A percentile compares a stretch with the other conserved stretches of the same genome.
Conservation (phyloP, 108 stramenopile species). For the Nitzschia sp. region DNA sequence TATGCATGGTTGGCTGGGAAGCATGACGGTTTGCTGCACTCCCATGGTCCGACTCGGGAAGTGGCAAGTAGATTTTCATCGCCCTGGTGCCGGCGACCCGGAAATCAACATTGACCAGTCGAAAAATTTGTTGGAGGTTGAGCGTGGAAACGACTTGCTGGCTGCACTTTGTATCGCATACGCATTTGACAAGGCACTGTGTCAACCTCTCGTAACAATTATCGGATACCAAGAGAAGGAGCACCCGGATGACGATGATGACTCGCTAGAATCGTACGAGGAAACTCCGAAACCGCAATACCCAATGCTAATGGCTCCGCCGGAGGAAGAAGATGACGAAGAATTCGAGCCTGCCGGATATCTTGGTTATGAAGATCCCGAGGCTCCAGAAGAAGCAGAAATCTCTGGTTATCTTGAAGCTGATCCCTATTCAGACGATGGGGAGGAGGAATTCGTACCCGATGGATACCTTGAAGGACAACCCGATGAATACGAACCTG, state of each 20-base stretch:
- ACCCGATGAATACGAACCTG: not conserved
- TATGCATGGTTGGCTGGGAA: conserved; percentile 49
- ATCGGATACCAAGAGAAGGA: conserved; percentile 46
- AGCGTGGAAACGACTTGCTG: conserved; percentile 42
- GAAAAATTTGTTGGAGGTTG: conserved; percentile 42
- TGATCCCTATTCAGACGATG: not conserved
- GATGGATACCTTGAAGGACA: conserved; percentile 8
- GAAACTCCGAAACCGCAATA: not conserved
- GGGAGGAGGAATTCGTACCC: conserved; percentile 4
- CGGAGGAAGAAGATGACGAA: not conserved
- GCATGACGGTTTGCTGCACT: conserved; percentile 53
- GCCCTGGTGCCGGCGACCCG: conserved; percentile 30
- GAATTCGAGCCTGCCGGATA: too few relatives aligned
- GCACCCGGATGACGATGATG: conserved; percentile 38
- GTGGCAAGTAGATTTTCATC: conserved; percentile 41
- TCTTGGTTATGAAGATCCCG: conserved; percentile 1
- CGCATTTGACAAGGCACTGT: conserved; percentile 42
- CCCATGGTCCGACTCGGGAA: conserved; percentile 43
- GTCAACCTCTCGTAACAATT: conserved; percentile 44
- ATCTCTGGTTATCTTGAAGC: not conserved
- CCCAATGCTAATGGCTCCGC: conserved; percentile 3
- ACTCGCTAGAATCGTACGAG: conserved; percentile 1
- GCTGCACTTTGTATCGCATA: conserved; percentile 50
- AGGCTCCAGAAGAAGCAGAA: not conserved
- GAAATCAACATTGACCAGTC: conserved; percentile 45